These are phyloP conservation scores for Globisporangium cederbergense DNA, from an alignment of 352 stramenopile species.

Conservation along the genomic window DNA sequence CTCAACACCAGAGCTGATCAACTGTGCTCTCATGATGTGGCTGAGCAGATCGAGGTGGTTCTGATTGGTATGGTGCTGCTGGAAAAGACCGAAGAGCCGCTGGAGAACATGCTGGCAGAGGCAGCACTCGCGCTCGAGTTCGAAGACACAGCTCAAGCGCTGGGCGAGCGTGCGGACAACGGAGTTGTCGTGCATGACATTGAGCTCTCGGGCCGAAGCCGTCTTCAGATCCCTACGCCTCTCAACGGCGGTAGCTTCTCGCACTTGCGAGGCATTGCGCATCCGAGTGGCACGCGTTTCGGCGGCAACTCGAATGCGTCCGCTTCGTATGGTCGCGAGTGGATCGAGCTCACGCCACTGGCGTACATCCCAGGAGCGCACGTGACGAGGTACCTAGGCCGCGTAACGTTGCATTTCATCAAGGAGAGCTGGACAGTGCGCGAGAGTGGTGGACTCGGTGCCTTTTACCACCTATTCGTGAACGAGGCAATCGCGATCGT, in stretches of 20 bases:
- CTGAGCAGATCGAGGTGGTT: constrained; percentile 73
- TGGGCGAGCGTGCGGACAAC: constrained; percentile 15
- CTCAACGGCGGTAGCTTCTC: constrained; percentile 34
- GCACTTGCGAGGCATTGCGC: constrained; percentile 26
- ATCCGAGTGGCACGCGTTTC: constrained; percentile 16
- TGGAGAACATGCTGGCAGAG: constrained; percentile 47
- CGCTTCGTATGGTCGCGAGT: constrained; percentile 53
- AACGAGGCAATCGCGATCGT: constrained; percentile 86
- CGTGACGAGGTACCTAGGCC: constrained; percentile 74
- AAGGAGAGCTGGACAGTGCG: constrained; percentile 89
- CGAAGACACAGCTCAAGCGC: constrained; percentile 24
- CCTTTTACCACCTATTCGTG: constrained; percentile 87
- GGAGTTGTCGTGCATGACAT: constrained; percentile 30
- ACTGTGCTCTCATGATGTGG: background rate
- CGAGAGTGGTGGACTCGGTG: constrained; percentile 78
- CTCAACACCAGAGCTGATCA: background rate
- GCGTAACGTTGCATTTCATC: constrained; percentile 89
- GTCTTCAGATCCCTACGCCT: constrained; percentile 43
- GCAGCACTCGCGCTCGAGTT: constrained; percentile 39
- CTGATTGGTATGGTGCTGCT: constrained; percentile 78
- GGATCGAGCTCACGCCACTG: constrained; percentile 83
- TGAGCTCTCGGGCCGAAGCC: constrained; percentile 31
- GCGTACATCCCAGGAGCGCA: constrained; percentile 72
- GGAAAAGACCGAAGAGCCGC: constrained; percentile 46
- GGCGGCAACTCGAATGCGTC: constrained; percentile 16